Evolutionary conservation across 768 basidiomycete species (phyloP).

Genomic region (Mycena alexandri): DNA sequence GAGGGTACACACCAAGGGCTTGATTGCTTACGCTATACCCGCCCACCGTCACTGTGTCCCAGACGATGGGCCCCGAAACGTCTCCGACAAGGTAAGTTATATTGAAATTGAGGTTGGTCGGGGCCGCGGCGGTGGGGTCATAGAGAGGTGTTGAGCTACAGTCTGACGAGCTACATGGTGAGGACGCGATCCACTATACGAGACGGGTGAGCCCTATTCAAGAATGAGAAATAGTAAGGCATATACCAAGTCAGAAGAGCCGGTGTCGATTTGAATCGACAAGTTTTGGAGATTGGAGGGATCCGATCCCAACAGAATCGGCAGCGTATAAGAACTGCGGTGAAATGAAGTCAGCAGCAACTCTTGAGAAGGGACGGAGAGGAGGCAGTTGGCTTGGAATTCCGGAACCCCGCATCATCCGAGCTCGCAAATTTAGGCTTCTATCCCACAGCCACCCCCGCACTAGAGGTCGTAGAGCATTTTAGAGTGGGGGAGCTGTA

Average conservation of each 20-base stretch:
- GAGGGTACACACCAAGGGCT: conserved; percentile 69
- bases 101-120: conserved; percentile 58
- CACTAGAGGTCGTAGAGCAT: conserved; percentile 14
- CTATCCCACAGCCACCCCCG: conserved; percentile 33
- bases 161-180: conserved; percentile 66
- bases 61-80: conserved; percentile 74
- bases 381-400: conserved; percentile 3
- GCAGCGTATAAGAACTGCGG: conserved; percentile 74
- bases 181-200: conserved; percentile 81
- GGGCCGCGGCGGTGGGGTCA: conserved; percentile 61
- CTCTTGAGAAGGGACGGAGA: neutral
- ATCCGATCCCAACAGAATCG: conserved; percentile 63
- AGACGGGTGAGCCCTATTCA: conserved; percentile 1
- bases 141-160: conserved; percentile 68
- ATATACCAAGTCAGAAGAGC: conserved; percentile 84
- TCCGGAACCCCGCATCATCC: conserved; percentile 9
- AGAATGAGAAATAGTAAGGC: conserved; percentile 10
- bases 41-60: conserved; percentile 75
- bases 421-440: conserved; percentile 15
- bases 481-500: neutral
- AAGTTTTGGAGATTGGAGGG: conserved; percentile 59
- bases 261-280: conserved; percentile 82
- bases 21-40: conserved; percentile 74
- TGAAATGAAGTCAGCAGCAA: conserved; percentile 15
- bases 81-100: conserved; percentile 73